A percentile compares a stretch with the other conserved stretches of the same genome.
phyloP scores from a whole-genome alignment of 1,139 yeast species.

The Zygosaccharomyces sapae region DNA sequence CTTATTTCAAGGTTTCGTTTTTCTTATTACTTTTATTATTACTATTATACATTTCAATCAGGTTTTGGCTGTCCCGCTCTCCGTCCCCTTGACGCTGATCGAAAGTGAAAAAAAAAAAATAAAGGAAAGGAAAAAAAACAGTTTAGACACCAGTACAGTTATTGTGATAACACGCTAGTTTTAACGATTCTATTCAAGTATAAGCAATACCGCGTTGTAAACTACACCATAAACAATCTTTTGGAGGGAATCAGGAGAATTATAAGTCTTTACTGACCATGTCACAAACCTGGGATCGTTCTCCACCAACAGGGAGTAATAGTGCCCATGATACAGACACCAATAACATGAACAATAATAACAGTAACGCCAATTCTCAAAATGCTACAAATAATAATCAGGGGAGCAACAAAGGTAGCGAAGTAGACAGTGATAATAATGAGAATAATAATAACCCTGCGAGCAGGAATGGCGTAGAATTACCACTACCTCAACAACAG shows the following conservation, averaged over 20 bases:
- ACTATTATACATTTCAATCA: neutral
- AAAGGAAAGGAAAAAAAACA: neutral
- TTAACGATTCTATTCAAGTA: neutral
- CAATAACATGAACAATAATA: neutral
- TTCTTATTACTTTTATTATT: neutral
- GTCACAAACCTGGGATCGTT: conserved; percentile 24
- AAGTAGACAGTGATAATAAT: neutral
- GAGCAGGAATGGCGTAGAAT: conserved; percentile 5
- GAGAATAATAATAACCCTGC: conserved; percentile 9
- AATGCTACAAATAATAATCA: neutral
- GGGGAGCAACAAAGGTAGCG: conserved; percentile 1
- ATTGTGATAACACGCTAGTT: neutral
- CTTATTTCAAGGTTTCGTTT: neutral
- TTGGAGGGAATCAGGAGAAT: neutral
- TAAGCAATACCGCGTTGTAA: neutral
- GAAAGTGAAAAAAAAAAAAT: conserved; percentile 2
- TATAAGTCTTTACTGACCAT: conserved; percentile 3
- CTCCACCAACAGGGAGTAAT: conserved; percentile 6
- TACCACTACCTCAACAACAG: neutral
- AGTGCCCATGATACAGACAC: neutral
- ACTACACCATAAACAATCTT: neutral
- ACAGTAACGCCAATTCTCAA: neutral
- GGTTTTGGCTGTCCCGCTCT: neutral
- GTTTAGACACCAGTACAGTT: neutral
- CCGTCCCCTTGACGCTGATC: conserved; percentile 6